Conservation (phyloP, 352 stramenopile genomes). For the Globisporangium cylindrosporum region DNA sequence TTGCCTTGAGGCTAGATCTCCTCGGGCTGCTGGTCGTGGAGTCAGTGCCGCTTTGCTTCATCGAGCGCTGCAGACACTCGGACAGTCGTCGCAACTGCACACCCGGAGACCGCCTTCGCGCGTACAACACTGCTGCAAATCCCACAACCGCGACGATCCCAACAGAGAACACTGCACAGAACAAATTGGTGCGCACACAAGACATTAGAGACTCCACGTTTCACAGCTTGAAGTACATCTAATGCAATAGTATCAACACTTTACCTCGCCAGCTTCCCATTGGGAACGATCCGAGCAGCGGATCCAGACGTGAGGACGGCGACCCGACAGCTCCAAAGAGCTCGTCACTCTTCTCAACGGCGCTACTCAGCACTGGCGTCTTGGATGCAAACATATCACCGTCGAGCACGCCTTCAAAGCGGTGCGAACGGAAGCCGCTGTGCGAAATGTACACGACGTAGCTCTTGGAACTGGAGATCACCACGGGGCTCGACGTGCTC, state of each 20-base stretch:
- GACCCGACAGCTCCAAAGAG: constrained; percentile 33
- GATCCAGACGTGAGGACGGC: constrained; percentile 22
- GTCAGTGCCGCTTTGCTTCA: constrained; percentile 8
- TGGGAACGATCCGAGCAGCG: constrained; percentile 37
- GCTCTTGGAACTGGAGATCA: constrained; percentile 23
- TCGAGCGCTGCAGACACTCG: constrained; percentile 15
- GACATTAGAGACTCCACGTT: not conserved
- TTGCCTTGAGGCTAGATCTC: not conserved
- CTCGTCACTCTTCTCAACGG: constrained; percentile 21
- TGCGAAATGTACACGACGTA: constrained; percentile 66
- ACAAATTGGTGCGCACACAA: not conserved
- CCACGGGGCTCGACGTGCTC: constrained; percentile 19
- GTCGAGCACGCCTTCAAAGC: constrained; percentile 44
- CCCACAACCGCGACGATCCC: constrained; percentile 48
- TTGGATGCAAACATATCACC: constrained; percentile 33
- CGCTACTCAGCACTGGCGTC: constrained; percentile 4
- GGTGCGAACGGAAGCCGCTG: constrained; percentile 48
- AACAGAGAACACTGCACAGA: constrained; percentile 41
- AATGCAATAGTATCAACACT: not conserved
- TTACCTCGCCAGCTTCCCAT: constrained; percentile 57
- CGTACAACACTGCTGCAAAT: constrained; percentile 44
- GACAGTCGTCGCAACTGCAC: constrained; percentile 14
- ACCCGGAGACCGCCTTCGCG: constrained; percentile 40
- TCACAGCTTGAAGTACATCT: too few relatives aligned
- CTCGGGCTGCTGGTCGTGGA: not conserved